Conservation (phyloP, 1,139 yeast genomes). For the Yamadazyma trypodendri region DNA sequence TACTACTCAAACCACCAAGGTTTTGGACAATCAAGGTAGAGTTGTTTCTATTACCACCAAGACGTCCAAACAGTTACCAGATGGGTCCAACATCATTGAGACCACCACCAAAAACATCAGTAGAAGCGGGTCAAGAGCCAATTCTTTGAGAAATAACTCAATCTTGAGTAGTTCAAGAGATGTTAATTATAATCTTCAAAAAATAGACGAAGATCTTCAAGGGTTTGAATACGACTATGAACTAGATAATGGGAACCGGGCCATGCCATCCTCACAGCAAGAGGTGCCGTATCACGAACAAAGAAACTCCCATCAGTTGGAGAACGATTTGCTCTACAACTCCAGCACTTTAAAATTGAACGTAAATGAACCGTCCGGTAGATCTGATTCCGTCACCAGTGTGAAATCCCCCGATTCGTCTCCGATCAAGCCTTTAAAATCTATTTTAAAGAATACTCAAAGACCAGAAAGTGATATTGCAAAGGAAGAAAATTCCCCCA, state of each 20-base stretch:
- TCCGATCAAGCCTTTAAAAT: constrained; percentile 30
- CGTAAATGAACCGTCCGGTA: constrained; percentile 5
- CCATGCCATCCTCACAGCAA: neutral
- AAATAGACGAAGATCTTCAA: constrained; percentile 46
- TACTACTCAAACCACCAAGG: constrained; percentile 45
- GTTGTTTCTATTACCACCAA: constrained; percentile 45
- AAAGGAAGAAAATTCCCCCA: neutral
- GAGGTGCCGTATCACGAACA: neutral
- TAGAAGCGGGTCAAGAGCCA: constrained; percentile 34
- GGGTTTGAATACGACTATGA: constrained; percentile 46
- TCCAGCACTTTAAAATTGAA: constrained; percentile 11
- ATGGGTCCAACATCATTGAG: constrained; percentile 47
- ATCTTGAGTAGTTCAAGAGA: constrained; percentile 18
- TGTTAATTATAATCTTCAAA: constrained; percentile 27
- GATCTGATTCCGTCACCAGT: constrained; percentile 9
- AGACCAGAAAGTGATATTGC: neutral
- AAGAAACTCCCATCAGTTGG: constrained; percentile 2
- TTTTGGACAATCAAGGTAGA: constrained; percentile 44
- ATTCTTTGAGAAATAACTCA: constrained; percentile 30
- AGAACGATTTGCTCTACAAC: constrained; percentile 11
- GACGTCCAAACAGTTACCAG: constrained; percentile 40
- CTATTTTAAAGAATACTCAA: constrained; percentile 33
- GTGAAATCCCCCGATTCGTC: constrained; percentile 8
- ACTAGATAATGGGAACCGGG: constrained; percentile 19
- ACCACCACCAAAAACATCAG: constrained; percentile 46